Evolutionary conservation across 1,284 basidiomycete species (phyloP).

Genomic region (Sporisorium reilianum): DNA sequence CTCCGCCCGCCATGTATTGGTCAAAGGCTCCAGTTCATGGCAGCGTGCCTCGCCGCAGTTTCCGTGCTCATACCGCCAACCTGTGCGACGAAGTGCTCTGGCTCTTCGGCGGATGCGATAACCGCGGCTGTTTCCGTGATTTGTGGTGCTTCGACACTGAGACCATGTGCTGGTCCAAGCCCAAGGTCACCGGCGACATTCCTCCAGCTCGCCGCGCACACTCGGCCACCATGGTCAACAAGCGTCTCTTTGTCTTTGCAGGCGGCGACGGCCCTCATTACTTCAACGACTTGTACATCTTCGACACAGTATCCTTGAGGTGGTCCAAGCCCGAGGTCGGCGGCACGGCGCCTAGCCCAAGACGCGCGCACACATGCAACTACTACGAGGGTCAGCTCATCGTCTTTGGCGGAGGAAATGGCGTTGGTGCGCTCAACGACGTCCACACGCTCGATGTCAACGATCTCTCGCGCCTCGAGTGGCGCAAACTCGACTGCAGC

Average conservation of each 20-base stretch:
- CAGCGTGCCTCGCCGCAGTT: slow-evolving; percentile 77
- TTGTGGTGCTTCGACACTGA: slow-evolving; percentile 89
- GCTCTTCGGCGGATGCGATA: slow-evolving; percentile 90
- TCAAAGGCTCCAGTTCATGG: slow-evolving; percentile 85
- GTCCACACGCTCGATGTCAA: slow-evolving; percentile 85
- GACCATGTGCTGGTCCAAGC: slow-evolving; percentile 84
- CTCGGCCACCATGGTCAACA: slow-evolving; percentile 84
- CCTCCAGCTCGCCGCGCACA: slow-evolving; percentile 81
- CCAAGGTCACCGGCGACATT: slow-evolving; percentile 50
- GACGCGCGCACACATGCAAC: slow-evolving; percentile 88
- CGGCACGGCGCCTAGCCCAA: slow-evolving; percentile 74
- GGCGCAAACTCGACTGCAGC: slow-evolving; percentile 71
- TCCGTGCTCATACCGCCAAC: slow-evolving; percentile 86
- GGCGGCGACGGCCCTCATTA: slow-evolving; percentile 81
- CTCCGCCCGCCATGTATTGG: slow-evolving; percentile 80
- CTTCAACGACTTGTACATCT: slow-evolving; percentile 78
- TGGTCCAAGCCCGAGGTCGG: slow-evolving; percentile 54
- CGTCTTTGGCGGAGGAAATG: slow-evolving; percentile 92
- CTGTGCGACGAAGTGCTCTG: slow-evolving; percentile 84
- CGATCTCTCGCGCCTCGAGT: slow-evolving; percentile 75
- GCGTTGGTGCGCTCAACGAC: slow-evolving; percentile 86
- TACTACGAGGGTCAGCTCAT: slow-evolving; percentile 80
- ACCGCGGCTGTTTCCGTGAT: slow-evolving; percentile 80
- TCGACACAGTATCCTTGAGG: slow-evolving; percentile 76
- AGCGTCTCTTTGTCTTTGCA: slow-evolving; percentile 82